Evolutionary conservation across 441 rosid species (phyloP).

Genomic region (Sinapis alba): DNA sequence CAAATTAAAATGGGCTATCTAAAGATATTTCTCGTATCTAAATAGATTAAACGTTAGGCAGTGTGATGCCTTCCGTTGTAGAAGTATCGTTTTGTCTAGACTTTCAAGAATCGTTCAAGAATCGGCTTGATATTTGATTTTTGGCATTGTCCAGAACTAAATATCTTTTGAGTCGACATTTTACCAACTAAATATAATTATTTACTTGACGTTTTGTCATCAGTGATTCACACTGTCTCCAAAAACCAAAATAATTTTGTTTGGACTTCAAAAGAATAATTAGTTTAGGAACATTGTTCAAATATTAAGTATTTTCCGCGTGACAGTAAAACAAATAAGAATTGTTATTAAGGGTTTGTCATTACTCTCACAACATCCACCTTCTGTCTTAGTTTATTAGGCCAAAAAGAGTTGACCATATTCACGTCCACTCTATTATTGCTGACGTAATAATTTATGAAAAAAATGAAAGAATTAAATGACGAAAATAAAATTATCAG

Average conservation of each 20-base stretch:
- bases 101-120: neutral
- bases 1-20: no score
- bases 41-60: neutral
- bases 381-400: slow-evolving; percentile 6
- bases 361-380: slow-evolving; percentile 1
- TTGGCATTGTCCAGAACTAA: slow-evolving; percentile 1
- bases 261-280: neutral
- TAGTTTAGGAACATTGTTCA: neutral
- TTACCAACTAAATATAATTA: neutral
- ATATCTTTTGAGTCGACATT: slow-evolving; percentile 13
- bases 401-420: slow-evolving; percentile 25
- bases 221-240: neutral
- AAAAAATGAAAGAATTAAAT: neutral
- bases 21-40: no score
- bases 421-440: neutral
- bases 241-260: neutral
- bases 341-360: neutral
- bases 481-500: neutral
- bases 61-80: neutral
- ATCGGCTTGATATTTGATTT: neutral
- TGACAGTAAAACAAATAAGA: no score
- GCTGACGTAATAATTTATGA: neutral
- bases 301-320: no score
- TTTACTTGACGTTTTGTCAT: neutral
- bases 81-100: neutral